A percentile compares a stretch with the other conserved stretches of the same genome.
These are phyloP conservation scores for Penicillium janthinellum DNA, from an alignment of 2,329 filamentous ascomycete genomes.

Conservation along the genomic window DNA sequence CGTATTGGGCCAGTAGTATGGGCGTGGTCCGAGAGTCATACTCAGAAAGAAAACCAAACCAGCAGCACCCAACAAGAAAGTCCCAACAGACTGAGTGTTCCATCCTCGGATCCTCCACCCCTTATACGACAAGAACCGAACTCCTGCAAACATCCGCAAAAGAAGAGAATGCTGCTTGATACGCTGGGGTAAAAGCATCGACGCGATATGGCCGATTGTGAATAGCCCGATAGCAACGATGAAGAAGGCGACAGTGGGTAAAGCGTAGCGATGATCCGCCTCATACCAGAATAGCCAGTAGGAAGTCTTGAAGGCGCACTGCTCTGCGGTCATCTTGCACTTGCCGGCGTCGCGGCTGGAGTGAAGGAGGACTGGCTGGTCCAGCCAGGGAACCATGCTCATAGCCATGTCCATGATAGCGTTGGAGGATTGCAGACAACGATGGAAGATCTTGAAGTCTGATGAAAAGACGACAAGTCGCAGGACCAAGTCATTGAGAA, in stretches of 20 bases:
- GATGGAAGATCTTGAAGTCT: background rate
- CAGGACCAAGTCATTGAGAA: background rate
- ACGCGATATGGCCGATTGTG: constrained; percentile 38
- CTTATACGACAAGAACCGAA: constrained; percentile 38
- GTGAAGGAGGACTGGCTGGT: constrained; percentile 29
- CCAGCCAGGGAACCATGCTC: constrained; percentile 27
- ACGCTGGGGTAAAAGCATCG: constrained; percentile 4
- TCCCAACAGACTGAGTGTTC: constrained; percentile 48
- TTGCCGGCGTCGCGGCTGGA: constrained; percentile 21
- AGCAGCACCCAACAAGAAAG: constrained; percentile 42
- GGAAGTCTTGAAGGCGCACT: constrained; percentile 26
- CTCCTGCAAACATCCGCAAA: constrained; percentile 33
- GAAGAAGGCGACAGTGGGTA: constrained; percentile 57
- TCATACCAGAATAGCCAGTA: constrained; percentile 47
- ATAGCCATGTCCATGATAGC: constrained; percentile 5
- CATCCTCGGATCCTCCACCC: constrained; percentile 32
- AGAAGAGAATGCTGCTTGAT: constrained; percentile 18
- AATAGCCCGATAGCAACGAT: constrained; percentile 51
- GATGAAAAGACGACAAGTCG: background rate
- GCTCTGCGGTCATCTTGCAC: constrained; percentile 29
- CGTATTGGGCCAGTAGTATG: constrained; percentile 57
- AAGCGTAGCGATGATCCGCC: constrained; percentile 54
- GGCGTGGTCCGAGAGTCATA: constrained; percentile 48
- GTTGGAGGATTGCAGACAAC: background rate
- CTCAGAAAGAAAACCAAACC: constrained; percentile 49